Evolutionary conservation across 805 yeast genomes (phyloP).

Genomic region (Saccharomycopsis oosterbeekiorum): DNA sequence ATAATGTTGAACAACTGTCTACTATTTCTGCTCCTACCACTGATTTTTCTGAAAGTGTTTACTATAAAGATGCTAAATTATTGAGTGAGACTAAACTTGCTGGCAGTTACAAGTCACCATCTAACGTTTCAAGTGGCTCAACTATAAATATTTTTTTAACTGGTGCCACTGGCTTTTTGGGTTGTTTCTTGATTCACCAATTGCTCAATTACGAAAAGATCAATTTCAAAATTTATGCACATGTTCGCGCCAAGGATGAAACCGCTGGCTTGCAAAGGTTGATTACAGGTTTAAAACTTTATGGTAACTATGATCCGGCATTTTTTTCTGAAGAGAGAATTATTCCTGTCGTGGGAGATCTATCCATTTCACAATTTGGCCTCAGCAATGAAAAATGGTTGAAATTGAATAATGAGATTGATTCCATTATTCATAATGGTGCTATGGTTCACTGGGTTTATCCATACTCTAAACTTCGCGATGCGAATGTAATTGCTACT

Average conservation of each 20-base stretch:
- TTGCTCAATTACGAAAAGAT: slow-evolving; percentile 46
- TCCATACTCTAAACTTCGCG: slow-evolving; percentile 83
- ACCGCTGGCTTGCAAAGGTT: slow-evolving; percentile 69
- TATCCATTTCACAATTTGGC: slow-evolving; percentile 68
- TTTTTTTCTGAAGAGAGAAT: slow-evolving; percentile 42
- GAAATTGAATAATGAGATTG: slow-evolving; percentile 47
- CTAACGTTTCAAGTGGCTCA: slow-evolving; percentile 24
- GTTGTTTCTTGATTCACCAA: slow-evolving; percentile 78
- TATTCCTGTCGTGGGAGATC: slow-evolving; percentile 73
- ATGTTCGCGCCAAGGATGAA: slow-evolving; percentile 74
- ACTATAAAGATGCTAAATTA: slow-evolving; percentile 65
- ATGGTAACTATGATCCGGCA: slow-evolving; percentile 54
- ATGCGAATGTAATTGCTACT: slow-evolving; percentile 86
- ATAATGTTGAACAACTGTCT: slow-evolving; percentile 29
- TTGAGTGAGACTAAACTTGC: slow-evolving; percentile 34
- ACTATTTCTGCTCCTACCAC: slow-evolving; percentile 22
- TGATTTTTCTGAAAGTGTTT: slow-evolving; percentile 27
- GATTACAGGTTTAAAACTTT: slow-evolving; percentile 63
- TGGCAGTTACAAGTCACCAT: slow-evolving; percentile 35
- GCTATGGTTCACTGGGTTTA: slow-evolving; percentile 99
- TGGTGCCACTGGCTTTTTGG: slow-evolving; percentile 95
- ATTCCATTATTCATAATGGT: slow-evolving; percentile 89
- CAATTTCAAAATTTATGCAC: slow-evolving; percentile 63
- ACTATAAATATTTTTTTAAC: slow-evolving; percentile 68
- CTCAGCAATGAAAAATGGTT: slow-evolving; percentile 48